Base-by-base conservation (phyloP, 129 eudicot species). In the Centaurea solstitialis region DNA sequence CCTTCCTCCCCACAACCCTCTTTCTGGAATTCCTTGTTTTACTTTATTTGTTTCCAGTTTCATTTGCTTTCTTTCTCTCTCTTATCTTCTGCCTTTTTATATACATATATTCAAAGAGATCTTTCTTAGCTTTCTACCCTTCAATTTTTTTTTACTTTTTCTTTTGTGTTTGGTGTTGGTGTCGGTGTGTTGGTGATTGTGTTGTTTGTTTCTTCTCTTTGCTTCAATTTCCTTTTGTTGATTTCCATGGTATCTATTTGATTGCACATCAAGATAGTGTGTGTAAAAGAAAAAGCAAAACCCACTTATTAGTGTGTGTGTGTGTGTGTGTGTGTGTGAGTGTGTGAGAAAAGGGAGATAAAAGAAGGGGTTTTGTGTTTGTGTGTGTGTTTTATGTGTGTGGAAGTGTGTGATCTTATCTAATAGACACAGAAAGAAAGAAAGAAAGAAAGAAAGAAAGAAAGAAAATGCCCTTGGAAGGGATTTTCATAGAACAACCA, bases 391-490 rank as follows among this genome's bases (percentile, higher is more conserved):
- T 37, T 85, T 71, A 35, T 76, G 57, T 76, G 82, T 53, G 72
- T 83, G 41, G 10, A 30, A 70, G 71, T 79, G 57, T 79, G 39
- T 70, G 70, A 75, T 76, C 82, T 68, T 84, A 79, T 76, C 86
- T 76, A 70, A 17, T 57, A 66, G 38, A 67, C 24, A 82, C n/a
- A n/a, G n/a, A n/a, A n/a, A n/a, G n/a, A n/a, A n/a, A n/a, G n/a
- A n/a, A n/a, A n/a, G n/a, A n/a, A n/a, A n/a, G n/a, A n/a, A n/a
- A n/a, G 30, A 26, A 26, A 26, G 30, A 82, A 23, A 61, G n/a
- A 30, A 83, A 79, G 77, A 90, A 87, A 76, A 91, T 90, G 98
- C 94, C 97, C 95, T 83, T 87, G 79, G 93, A 90, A 83, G 93
- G 90, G 82, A 85, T 86, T 84, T 87, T 87, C 90, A 71, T 87